Evolutionary conservation across 306 rosid genomes (phyloP), one percentile per base, ranked within the genome.

Genomic region (Vigna trinervia): DNA sequence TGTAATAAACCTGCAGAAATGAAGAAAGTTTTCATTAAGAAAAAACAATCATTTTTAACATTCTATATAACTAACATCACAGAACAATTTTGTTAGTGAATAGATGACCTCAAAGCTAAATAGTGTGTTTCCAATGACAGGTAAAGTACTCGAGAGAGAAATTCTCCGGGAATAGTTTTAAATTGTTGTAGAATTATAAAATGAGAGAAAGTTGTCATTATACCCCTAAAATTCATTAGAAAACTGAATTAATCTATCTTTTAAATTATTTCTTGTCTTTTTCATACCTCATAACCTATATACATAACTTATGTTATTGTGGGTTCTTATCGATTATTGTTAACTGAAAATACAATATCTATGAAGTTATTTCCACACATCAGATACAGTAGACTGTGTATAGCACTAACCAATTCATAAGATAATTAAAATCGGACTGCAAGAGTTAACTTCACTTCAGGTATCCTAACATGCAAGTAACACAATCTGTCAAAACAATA

Each of bases 1-100:
- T 90, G 93, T 92, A 95, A 88, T 95, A 95, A 80, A 95, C 97
- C 99, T 95, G 81, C 67, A 79, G 80, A 64, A 57, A 71, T 64
- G 52, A 48, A 73, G 45, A 54, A 60, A 73, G 30, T 19, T 78
- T 78, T 34, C 58, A 23, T 43, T 23, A 38, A 74, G 78, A 61
- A 71, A 63, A 66, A 61, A 17, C 14, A 76, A 34, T 67, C 51
- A 50, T 47, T 53, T 57, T 39, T 41, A 77, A 78, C 56, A 68
- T 19, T 74, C 48, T 62, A 54, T 78, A 30, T 61, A 13, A 69
- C 52, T 70, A 39, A 19, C 65, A 69, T 56, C 80, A 64, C 74
- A 8, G 36, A 43, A 78, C 46, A 38, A 61, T 7, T 19, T 23
- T 48, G 41, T 52, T 23, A 19, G 34, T 32, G 46, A 36, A 84